A percentile compares a stretch with the other conserved stretches of the same genome.
Evolutionary conservation across 495 filamentous ascomycete genomes (phyloP).

Genomic region (Emericellopsis terricola): DNA sequence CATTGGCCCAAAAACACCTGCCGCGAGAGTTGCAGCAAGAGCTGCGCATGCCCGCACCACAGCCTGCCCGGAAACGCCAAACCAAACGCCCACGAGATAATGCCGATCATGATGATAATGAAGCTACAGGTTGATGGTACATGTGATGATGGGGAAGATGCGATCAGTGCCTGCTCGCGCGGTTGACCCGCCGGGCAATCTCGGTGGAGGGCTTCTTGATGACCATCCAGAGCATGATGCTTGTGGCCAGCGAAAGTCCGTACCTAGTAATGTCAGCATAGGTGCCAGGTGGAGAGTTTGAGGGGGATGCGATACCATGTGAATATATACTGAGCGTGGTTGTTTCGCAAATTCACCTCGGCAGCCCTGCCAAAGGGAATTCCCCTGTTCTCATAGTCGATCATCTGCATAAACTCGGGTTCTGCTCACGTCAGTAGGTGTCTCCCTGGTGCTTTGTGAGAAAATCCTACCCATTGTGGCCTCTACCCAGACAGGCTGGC

Average conservation of each 20-base stretch:
- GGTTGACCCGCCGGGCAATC: conserved; percentile 45
- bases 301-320: conserved; percentile 54
- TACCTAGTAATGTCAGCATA: conserved; percentile 47
- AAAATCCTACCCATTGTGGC: conserved; percentile 64
- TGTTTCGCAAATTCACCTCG: conserved; percentile 88
- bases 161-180: conserved; percentile 67
- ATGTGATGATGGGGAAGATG: neutral
- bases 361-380: conserved; percentile 81
- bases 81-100: conserved; percentile 10
- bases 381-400: conserved; percentile 58
- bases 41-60: conserved; percentile 51
- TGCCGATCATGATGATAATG: conserved; percentile 17
- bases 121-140: conserved; percentile 10
- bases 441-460: conserved; percentile 2
- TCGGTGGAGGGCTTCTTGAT: conserved; percentile 67
- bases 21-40: conserved; percentile 71
- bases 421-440: conserved; percentile 25
- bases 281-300: neutral
- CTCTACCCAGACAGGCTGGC: conserved; percentile 86
- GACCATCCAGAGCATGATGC: conserved; percentile 90
- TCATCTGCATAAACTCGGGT: conserved; percentile 53
- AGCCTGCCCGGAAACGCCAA: conserved; percentile 5
- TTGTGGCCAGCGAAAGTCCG: conserved; percentile 67
- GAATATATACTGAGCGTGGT: conserved; percentile 94
- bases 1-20: conserved; percentile 63